These are phyloP conservation scores for Coemansia sp. DNA, from an alignment of 192 early-diverging fungal species.

Conservation along the genomic window DNA sequence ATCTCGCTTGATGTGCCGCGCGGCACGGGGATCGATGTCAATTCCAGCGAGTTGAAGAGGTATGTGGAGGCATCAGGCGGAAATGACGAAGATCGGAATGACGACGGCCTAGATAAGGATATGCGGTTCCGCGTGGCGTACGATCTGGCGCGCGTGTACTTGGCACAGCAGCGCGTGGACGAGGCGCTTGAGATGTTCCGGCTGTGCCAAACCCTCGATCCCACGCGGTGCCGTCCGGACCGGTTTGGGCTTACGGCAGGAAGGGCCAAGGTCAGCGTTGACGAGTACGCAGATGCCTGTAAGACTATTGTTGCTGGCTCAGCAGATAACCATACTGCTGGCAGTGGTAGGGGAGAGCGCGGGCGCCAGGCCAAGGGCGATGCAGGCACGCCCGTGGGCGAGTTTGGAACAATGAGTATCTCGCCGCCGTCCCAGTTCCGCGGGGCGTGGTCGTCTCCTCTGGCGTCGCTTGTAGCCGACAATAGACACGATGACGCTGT, in stretches of 20 bases:
- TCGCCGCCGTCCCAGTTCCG: constrained; percentile 2
- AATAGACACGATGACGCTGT: constrained; percentile 13
- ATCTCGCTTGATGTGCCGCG: constrained; percentile 16
- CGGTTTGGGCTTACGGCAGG: constrained; percentile 15
- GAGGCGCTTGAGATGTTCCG: constrained; percentile 21
- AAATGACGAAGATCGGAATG: no score
- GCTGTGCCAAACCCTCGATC: constrained; percentile 29
- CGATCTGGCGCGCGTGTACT: constrained; percentile 29
- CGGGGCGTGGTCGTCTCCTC: neutral
- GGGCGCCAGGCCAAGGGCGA: neutral
- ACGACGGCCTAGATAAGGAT: neutral
- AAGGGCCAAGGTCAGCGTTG: constrained; percentile 18
- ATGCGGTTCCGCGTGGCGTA: constrained; percentile 19
- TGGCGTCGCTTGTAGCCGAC: constrained; percentile 6
- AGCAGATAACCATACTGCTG: neutral
- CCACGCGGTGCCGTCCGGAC: constrained; percentile 7
- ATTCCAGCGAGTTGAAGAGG: constrained; percentile 3
- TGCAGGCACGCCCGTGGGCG: constrained; percentile 16
- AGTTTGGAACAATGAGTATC: constrained; percentile 18
- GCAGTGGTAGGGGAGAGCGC: neutral
- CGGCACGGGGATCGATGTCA: constrained; percentile 16
- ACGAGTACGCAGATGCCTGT: constrained; percentile 39
- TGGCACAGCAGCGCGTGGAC: constrained; percentile 22
- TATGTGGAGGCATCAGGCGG: constrained; percentile 8
- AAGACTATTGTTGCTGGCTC: constrained; percentile 6